These are phyloP conservation scores for Neoboletus brunneissimus DNA, from an alignment of 768 basidiomycete genomes.

Conservation along the genomic window DNA sequence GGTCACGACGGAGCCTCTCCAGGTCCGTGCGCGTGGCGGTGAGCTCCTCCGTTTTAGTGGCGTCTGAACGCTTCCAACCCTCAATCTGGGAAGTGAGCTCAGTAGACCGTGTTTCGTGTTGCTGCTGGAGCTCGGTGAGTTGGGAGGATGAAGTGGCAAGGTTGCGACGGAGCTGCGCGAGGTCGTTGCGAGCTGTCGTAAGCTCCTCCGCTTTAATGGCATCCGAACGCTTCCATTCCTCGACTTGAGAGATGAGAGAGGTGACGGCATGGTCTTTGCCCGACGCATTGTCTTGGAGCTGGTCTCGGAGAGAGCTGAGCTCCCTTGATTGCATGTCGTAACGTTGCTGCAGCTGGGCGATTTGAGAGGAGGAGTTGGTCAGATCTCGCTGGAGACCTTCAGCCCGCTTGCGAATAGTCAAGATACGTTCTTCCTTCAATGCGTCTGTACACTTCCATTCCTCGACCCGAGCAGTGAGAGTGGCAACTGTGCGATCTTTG, in stretches of 20 bases:
- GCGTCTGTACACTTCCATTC: neutral
- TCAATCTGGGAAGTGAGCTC: neutral
- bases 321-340: neutral
- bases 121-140: neutral
- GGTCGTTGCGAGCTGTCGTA: neutral
- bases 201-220: neutral
- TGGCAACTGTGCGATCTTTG: neutral
- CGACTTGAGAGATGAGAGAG: neutral
- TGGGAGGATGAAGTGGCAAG: neutral
- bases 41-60: neutral
- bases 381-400: neutral
- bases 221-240: neutral
- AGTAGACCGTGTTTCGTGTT: neutral
- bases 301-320: neutral
- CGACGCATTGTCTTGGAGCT: neutral
- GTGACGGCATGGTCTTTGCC: neutral
- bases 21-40: neutral
- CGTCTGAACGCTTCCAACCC: neutral
- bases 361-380: neutral
- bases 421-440: neutral
- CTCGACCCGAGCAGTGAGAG: neutral
- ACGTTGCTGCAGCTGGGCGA: neutral
- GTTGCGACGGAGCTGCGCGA: neutral
- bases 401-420: neutral
- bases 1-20: neutral